Conservation (phyloP, 768 basidiomycete genomes). For the Psilocybe cubensis region DNA sequence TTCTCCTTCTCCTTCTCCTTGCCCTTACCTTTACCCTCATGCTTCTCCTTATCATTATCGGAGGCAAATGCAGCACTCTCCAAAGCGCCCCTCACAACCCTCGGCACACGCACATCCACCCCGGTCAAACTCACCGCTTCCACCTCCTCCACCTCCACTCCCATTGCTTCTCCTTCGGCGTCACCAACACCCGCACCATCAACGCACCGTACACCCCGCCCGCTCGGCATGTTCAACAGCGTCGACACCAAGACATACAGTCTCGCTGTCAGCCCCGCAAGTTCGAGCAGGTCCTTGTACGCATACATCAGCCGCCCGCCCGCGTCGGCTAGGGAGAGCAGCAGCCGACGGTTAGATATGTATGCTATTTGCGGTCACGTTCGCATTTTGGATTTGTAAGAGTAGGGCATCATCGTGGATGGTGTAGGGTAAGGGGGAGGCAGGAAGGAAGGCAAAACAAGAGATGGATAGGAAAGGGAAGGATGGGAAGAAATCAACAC, state of each 20-base stretch:
- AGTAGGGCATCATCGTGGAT: no score
- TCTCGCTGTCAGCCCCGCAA: slow-evolving; percentile 92
- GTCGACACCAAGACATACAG: slow-evolving; percentile 89
- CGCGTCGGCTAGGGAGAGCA: slow-evolving; percentile 95
- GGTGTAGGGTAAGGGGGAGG: neutral
- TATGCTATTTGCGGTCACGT: slow-evolving; percentile 67
- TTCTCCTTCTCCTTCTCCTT: neutral
- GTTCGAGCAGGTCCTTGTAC: slow-evolving; percentile 92
- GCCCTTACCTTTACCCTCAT: neutral
- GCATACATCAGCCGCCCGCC: slow-evolving; percentile 97
- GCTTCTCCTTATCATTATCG: neutral
- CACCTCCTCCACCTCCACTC: slow-evolving; percentile 34
- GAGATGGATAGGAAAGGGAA: neutral
- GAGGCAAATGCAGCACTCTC: neutral
- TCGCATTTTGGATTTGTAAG: no score
- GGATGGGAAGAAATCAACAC: no score
- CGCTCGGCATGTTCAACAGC: slow-evolving; percentile 70
- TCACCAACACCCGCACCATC: no score
- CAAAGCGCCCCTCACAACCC: slow-evolving; percentile 8
- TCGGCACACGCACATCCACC: slow-evolving; percentile 74
- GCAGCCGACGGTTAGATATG: slow-evolving; percentile 88
- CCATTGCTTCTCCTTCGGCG: no score
- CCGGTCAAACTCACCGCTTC: slow-evolving; percentile 64
- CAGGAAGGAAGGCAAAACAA: neutral
- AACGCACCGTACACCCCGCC: slow-evolving; percentile 32